Evolutionary conservation across 2,329 filamentous ascomycete species (phyloP).

Genomic region (Aspergillus fumigatiaffinis): DNA sequence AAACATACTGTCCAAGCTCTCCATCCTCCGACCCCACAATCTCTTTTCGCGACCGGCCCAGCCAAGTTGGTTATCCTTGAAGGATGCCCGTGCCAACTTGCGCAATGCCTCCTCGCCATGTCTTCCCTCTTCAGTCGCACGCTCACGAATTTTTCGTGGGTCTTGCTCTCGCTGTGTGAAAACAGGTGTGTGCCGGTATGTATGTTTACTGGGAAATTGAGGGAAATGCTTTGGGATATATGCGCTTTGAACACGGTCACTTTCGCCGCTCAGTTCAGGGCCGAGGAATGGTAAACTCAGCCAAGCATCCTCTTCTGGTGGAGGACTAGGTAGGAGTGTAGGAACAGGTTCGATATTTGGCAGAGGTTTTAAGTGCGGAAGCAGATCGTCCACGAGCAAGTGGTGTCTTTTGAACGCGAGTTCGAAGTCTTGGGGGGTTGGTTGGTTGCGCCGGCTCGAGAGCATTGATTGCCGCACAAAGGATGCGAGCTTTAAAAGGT

Average conservation of each 20-base stretch:
- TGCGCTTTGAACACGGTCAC: constrained; percentile 43
- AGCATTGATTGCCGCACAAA: constrained; percentile 57
- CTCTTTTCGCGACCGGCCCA: constrained; percentile 40
- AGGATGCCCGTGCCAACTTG: constrained; percentile 53
- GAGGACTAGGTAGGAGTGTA: constrained; percentile 37
- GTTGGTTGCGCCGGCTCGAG: constrained; percentile 51
- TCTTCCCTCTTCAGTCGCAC: constrained; percentile 62
- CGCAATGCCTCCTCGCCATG: constrained; percentile 62
- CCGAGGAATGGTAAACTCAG: constrained; percentile 46
- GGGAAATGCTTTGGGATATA: constrained; percentile 62
- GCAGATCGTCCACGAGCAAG: constrained; percentile 31
- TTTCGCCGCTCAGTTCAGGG: constrained; percentile 46
- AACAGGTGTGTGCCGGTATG: constrained; percentile 58
- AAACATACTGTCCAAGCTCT: constrained; percentile 50
- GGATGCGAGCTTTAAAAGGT: constrained; percentile 52
- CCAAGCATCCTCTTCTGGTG: constrained; percentile 35
- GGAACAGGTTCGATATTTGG: constrained; percentile 18
- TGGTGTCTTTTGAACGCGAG: constrained; percentile 35
- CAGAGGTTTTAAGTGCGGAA: constrained; percentile 29
- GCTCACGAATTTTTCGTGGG: constrained; percentile 57
- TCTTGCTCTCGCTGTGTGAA: constrained; percentile 58
- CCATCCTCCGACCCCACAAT: constrained; percentile 34
- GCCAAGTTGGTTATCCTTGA: constrained; percentile 39
- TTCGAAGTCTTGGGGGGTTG: constrained; percentile 58
- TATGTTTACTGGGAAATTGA: constrained; percentile 60